Evolutionary conservation across 2,329 filamentous ascomycete species (phyloP).

Genomic region (Ophiostoma ips): DNA sequence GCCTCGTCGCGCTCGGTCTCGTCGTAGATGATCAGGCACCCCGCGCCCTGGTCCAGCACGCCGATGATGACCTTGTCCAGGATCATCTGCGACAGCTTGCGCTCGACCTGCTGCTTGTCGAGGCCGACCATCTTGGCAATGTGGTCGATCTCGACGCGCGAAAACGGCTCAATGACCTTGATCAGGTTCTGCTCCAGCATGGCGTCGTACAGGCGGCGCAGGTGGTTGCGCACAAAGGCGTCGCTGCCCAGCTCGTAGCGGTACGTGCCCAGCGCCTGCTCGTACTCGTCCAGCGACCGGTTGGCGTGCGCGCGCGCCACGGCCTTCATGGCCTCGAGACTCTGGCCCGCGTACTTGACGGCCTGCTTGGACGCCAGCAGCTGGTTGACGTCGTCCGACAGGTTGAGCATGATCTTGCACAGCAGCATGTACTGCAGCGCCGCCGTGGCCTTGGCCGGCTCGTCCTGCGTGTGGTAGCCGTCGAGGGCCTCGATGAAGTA

Average conservation of each 20-base stretch:
- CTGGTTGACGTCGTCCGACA: conserved; percentile 88
- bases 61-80: conserved; percentile 97
- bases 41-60: conserved; percentile 92
- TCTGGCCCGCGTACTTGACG: conserved; percentile 87
- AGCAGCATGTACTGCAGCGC: conserved; percentile 98
- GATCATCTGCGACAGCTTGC: conserved; percentile 98
- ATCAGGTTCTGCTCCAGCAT: conserved; percentile 99
- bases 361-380: conserved; percentile 95
- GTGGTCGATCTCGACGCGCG: conserved; percentile 88
- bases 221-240: conserved; percentile 91
- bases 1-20: conserved; percentile 86
- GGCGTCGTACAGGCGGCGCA: conserved; percentile 89
- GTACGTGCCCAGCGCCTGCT: conserved; percentile 79
- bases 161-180: conserved; percentile 99
- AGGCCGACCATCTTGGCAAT: conserved; percentile 96
- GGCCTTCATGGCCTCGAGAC: conserved; percentile 97
- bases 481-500: conserved; percentile 99
- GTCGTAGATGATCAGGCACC: conserved; percentile 92
- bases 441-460: conserved; percentile 78
- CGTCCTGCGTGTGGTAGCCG: conserved; percentile 88
- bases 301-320: conserved; percentile 92
- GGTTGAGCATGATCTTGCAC: conserved; percentile 99
- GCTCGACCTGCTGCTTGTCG: conserved; percentile 91
- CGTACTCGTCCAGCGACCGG: conserved; percentile 92
- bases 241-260: conserved; percentile 89